These are phyloP conservation scores for Larix kaempferi DNA, from an alignment of 75 land plant species.

Conservation along the genomic window DNA sequence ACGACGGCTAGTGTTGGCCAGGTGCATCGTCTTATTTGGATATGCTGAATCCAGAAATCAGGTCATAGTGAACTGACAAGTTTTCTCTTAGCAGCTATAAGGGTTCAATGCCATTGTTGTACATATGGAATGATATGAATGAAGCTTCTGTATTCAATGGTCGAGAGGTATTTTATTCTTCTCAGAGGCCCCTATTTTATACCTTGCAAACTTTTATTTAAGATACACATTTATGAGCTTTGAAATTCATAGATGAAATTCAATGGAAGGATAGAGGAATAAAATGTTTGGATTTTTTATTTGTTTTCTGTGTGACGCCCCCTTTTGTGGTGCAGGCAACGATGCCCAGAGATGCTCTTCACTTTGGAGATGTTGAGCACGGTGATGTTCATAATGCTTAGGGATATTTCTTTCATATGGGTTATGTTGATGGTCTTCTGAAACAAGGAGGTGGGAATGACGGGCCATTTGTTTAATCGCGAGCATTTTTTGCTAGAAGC, in stretches of 20 bases:
- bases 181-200: too few relatives aligned
- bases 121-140: conserved; percentile 99
- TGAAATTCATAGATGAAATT: too few relatives aligned
- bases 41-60: conserved; percentile 89
- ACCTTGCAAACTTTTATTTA: conserved; percentile 28
- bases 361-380: conserved; percentile 80
- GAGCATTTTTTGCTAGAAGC: conserved; percentile 92
- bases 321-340: conserved; percentile 44
- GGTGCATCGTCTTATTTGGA: conserved; percentile 94
- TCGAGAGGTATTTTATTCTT: conserved; percentile 76
- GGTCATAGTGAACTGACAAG: conserved; percentile 93
- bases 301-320: neutral
- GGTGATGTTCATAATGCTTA: conserved; percentile 98
- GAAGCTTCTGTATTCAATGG: conserved; percentile 99
- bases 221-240: too few relatives aligned
- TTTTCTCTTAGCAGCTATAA: conserved; percentile 68
- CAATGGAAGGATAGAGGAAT: too few relatives aligned
- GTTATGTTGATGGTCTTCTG: conserved; percentile 81
- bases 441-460: conserved; percentile 82
- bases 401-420: conserved; percentile 98
- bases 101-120: conserved; percentile 86
- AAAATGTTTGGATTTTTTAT: conserved; percentile 12
- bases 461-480: conserved; percentile 93
- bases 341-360: conserved; percentile 95
- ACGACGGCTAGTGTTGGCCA: conserved; percentile 99